These are phyloP conservation scores for Anacardium occidentale DNA, from an alignment of 345 rosid species.

Conservation along the genomic window DNA sequence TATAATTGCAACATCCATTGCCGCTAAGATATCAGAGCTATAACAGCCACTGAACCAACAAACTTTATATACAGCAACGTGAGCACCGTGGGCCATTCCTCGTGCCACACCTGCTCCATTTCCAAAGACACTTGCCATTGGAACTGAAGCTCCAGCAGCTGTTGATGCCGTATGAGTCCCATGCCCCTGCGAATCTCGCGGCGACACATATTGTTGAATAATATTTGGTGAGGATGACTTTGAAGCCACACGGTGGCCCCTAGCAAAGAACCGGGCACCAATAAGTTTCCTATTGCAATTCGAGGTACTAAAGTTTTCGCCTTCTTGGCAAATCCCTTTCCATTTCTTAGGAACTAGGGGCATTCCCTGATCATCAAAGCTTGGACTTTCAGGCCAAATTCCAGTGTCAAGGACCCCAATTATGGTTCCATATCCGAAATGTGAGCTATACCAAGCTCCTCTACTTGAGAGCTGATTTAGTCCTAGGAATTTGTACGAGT, in stretches of 20 bases:
- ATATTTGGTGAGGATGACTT: constrained; percentile 32
- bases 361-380: constrained; percentile 72
- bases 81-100: constrained; percentile 88
- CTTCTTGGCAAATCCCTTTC: constrained; percentile 81
- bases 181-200: constrained; percentile 80
- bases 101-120: constrained; percentile 75
- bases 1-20: constrained; percentile 72
- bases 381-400: constrained; percentile 92
- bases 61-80: constrained; percentile 81
- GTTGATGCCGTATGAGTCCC: constrained; percentile 94
- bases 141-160: constrained; percentile 73
- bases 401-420: constrained; percentile 87
- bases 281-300: constrained; percentile 77
- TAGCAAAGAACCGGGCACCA: constrained; percentile 79
- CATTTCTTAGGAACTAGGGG: constrained; percentile 66
- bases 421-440: constrained; percentile 61
- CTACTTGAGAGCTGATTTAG: constrained; percentile 36
- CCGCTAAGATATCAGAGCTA: constrained; percentile 88
- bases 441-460: constrained; percentile 59
- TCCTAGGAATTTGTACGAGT: constrained; percentile 84
- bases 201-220: constrained; percentile 61
- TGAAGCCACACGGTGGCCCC: constrained; percentile 70
- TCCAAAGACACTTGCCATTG: constrained; percentile 66
- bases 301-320: constrained; percentile 52
- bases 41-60: constrained; percentile 88